A percentile compares a stretch with the other conserved stretches of the same genome.
Evolutionary conservation across 345 rosid genomes (phyloP).

Genomic region (Gossypium herbaceum): DNA sequence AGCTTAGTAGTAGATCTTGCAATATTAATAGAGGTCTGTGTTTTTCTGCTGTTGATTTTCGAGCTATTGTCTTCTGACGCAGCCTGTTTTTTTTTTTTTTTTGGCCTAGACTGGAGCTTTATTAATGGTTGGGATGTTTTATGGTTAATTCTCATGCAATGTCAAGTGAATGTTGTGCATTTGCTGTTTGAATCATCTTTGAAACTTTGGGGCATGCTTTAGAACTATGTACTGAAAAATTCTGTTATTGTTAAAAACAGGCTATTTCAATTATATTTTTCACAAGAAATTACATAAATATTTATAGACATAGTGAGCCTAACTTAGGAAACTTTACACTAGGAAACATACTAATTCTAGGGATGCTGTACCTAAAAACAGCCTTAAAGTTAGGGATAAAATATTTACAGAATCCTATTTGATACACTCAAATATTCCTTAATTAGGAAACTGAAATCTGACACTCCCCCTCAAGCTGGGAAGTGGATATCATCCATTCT

Average conservation of each 20-base stretch:
- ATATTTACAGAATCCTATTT: no score
- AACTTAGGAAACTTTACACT: no score
- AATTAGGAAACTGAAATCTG: no score
- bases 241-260: not conserved
- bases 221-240: not conserved
- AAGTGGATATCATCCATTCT: no score
- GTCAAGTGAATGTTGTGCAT: not conserved
- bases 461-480: no score
- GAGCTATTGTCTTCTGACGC: not conserved
- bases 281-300: no score
- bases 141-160: not conserved
- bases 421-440: no score
- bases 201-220: constrained; percentile 1
- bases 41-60: constrained; percentile 6
- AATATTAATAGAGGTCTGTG: constrained; percentile 81
- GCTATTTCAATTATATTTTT: no score
- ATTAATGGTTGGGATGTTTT: not conserved
- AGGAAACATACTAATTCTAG: no score
- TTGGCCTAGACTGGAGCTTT: not conserved
- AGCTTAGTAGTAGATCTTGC: constrained; percentile 95
- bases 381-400: no score
- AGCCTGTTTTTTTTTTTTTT: not conserved
- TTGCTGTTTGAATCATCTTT: not conserved
- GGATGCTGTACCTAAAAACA: no score
- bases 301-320: no score